phyloP scores from a whole-genome alignment of 2,329 filamentous ascomycete genomes.

The Fusarium sp. region DNA sequence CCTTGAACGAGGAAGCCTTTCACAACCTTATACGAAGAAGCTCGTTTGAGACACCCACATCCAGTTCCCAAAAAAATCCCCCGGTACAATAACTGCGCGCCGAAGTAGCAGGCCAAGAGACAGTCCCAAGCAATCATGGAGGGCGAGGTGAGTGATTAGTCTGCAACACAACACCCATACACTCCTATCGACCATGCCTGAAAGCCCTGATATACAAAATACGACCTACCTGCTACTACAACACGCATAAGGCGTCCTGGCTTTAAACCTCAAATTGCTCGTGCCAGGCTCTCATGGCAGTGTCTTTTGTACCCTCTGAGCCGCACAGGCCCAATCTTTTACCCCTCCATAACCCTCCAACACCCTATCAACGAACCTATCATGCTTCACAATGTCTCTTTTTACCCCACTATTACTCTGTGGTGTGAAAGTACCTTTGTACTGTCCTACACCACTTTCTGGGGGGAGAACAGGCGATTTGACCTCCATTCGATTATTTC shows the following conservation, averaged over 20 bases:
- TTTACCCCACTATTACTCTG: slow-evolving; percentile 30
- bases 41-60: slow-evolving; percentile 35
- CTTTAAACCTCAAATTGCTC: slow-evolving; percentile 27
- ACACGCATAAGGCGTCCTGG: slow-evolving; percentile 1
- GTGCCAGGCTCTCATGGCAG: slow-evolving; percentile 23
- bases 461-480: slow-evolving; percentile 32
- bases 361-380: slow-evolving; percentile 38
- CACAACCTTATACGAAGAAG: slow-evolving; percentile 21
- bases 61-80: slow-evolving; percentile 16
- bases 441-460: slow-evolving; percentile 43
- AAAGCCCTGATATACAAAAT: neutral
- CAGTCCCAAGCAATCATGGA: slow-evolving; percentile 43
- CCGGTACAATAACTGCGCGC: slow-evolving; percentile 29
- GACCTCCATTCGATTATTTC: slow-evolving; percentile 40
- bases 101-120: slow-evolving; percentile 24
- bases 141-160: slow-evolving; percentile 44
- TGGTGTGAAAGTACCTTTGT: slow-evolving; percentile 42
- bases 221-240: neutral
- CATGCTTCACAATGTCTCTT: slow-evolving; percentile 22
- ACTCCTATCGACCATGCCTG: neutral
- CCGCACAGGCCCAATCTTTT: slow-evolving; percentile 39
- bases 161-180: neutral
- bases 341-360: slow-evolving; percentile 44
- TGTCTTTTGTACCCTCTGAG: slow-evolving; percentile 21
- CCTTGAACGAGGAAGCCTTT: slow-evolving; percentile 1